Evolutionary conservation across 495 filamentous ascomycete genomes (phyloP).

Genomic region (Neurospora hispaniola): DNA sequence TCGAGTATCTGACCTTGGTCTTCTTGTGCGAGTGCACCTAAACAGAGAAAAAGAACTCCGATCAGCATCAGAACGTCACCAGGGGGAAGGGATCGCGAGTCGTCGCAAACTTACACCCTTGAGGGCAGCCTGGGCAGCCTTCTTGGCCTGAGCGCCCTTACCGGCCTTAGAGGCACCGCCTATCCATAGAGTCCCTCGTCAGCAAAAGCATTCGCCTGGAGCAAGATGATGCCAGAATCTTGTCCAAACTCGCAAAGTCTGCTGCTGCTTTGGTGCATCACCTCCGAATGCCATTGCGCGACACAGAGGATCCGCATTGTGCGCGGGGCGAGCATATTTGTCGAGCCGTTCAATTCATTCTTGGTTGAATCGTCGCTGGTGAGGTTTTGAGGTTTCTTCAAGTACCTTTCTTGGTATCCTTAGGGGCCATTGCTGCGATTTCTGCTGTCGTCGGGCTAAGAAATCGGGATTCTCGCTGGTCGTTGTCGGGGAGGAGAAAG

Average conservation of each 20-base stretch:
- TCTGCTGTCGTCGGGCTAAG: conserved; percentile 29
- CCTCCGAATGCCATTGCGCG: conserved; percentile 9
- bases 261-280: conserved; percentile 45
- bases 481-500: conserved; percentile 11
- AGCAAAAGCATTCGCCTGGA: conserved; percentile 31
- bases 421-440: conserved; percentile 63
- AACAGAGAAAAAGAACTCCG: conserved; percentile 1
- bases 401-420: conserved; percentile 61
- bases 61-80: background rate
- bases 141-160: conserved; percentile 68
- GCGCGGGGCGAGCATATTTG: conserved; percentile 24
- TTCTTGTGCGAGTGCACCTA: conserved; percentile 72
- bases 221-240: conserved; percentile 20
- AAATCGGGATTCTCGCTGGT: conserved; percentile 18
- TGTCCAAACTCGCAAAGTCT: conserved; percentile 49
- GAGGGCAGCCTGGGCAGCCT: conserved; percentile 87
- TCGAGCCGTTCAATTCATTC: conserved; percentile 10
- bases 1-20: conserved; percentile 82
- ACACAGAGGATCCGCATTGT: conserved; percentile 23
- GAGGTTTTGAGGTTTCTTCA: conserved; percentile 8
- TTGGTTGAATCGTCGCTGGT: background rate
- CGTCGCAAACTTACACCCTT: conserved; percentile 59
- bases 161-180: conserved; percentile 49
- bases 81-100: background rate
- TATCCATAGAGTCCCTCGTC: conserved; percentile 18